Evolutionary conservation across 2,329 filamentous ascomycete genomes (phyloP).

Genomic region (Ophiocordyceps polyrhachis-furcata): DNA sequence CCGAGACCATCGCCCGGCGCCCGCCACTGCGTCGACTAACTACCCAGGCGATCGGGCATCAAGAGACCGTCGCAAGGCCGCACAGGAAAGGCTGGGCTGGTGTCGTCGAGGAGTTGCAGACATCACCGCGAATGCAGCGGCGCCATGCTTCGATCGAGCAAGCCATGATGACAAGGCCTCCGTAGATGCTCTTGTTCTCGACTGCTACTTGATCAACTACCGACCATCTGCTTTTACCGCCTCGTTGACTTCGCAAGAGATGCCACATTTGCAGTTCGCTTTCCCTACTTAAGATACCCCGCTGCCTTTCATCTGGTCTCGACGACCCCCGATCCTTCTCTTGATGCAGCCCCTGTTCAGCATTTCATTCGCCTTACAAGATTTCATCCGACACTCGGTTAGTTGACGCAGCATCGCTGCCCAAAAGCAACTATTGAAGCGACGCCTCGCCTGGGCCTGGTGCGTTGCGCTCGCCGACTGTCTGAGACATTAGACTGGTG

Average conservation of each 20-base stretch:
- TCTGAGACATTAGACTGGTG: conserved; percentile 3
- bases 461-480: conserved; percentile 39
- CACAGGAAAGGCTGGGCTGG: conserved; percentile 42
- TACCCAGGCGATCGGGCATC: conserved; percentile 33
- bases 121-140: conserved; percentile 39
- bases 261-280: conserved; percentile 9
- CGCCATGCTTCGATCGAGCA: conserved; percentile 44
- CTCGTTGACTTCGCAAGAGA: not conserved
- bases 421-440: conserved; percentile 13
- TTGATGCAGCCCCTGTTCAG: not conserved
- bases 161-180: conserved; percentile 24
- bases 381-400: not conserved
- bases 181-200: conserved; percentile 1
- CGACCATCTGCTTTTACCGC: not conserved
- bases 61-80: conserved; percentile 24
- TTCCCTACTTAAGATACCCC: conserved; percentile 23
- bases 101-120: conserved; percentile 43
- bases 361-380: not conserved
- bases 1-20: conserved; percentile 24
- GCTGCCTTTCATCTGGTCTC: conserved; percentile 3
- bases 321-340: not conserved
- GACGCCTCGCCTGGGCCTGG: conserved; percentile 25
- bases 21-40: conserved; percentile 33
- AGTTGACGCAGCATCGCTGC: not conserved
- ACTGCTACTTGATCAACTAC: not conserved